Conservation (phyloP, 768 basidiomycete species). For the Scleroderma citrinum region DNA sequence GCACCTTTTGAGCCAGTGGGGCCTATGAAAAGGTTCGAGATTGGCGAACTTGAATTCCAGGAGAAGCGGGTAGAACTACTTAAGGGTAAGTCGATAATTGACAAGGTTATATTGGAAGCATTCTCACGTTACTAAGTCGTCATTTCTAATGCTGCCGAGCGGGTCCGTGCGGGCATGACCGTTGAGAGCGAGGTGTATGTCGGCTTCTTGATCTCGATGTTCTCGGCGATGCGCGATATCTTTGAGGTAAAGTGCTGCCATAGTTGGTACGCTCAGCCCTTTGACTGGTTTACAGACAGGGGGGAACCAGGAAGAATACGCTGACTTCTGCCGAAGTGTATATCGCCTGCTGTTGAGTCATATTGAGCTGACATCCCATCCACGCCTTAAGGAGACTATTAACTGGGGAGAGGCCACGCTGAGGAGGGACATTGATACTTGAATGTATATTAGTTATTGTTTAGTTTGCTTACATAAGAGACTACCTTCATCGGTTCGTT, state of each 20-base stretch:
- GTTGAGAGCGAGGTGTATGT: constrained; percentile 35
- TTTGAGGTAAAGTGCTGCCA: constrained; percentile 32
- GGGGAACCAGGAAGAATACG: constrained; percentile 25
- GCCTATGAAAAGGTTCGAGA: constrained; percentile 20
- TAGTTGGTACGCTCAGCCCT: neutral
- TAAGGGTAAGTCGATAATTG: constrained; percentile 25
- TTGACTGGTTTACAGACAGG: constrained; percentile 5
- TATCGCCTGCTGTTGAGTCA: constrained; percentile 23
- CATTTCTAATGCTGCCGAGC: constrained; percentile 36
- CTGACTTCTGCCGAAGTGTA: constrained; percentile 31
- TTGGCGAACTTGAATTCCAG: constrained; percentile 28
- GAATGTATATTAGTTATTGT: neutral
- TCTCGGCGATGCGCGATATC: constrained; percentile 47
- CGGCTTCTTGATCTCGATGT: constrained; percentile 38
- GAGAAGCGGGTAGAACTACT: constrained; percentile 34
- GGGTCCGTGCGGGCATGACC: constrained; percentile 28
- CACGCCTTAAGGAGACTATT: constrained; percentile 28
- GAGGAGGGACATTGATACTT: constrained; percentile 8
- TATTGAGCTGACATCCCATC: constrained; percentile 27
- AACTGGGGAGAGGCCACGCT: constrained; percentile 22
- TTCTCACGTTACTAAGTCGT: constrained; percentile 34
- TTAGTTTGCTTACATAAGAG: constrained; percentile 23
- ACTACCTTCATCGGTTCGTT: neutral
- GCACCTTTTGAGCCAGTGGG: constrained; percentile 24
- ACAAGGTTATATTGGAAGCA: constrained; percentile 4